Evolutionary conservation across 208 protist genomes (phyloP).

Genomic region (Herpetomonas muscarum): DNA sequence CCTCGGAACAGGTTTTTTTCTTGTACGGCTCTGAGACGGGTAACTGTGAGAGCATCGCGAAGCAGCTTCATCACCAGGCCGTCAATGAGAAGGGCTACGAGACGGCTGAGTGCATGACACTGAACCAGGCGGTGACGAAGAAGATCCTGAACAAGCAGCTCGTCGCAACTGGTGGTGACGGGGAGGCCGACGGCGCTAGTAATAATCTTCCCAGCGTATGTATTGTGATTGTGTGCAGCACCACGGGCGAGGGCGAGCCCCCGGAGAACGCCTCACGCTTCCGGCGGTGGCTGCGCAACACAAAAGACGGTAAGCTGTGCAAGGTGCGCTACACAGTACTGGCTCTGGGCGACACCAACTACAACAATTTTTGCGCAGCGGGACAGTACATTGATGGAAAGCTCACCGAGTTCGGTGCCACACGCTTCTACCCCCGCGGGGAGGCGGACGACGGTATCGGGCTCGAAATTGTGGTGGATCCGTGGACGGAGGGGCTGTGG

Average conservation of each 20-base stretch:
- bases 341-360: constrained; percentile 74
- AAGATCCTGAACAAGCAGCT: constrained; percentile 36
- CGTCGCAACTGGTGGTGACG: constrained; percentile 1
- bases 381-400: constrained; percentile 57
- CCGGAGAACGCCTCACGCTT: constrained; percentile 70
- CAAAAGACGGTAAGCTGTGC: constrained; percentile 21
- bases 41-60: constrained; percentile 60
- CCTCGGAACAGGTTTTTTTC: constrained; percentile 28
- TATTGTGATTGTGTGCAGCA: constrained; percentile 68
- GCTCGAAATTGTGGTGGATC: constrained; percentile 62
- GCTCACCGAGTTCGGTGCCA: constrained; percentile 40
- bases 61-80: constrained; percentile 43
- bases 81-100: constrained; percentile 16
- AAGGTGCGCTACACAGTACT: constrained; percentile 50
- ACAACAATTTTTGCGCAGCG: constrained; percentile 68
- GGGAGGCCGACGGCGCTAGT: constrained; percentile 1
- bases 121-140: constrained; percentile 29
- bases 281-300: constrained; percentile 50
- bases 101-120: constrained; percentile 28
- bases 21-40: constrained; percentile 66
- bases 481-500: constrained; percentile 53
- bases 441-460: constrained; percentile 75
- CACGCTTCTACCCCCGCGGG: constrained; percentile 48
- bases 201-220: too few relatives aligned
- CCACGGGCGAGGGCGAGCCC: constrained; percentile 72